A percentile compares a stretch with the other conserved stretches of the same genome.
Evolutionary conservation across 441 rosid genomes (phyloP).

Genomic region (Geranium incanum): DNA sequence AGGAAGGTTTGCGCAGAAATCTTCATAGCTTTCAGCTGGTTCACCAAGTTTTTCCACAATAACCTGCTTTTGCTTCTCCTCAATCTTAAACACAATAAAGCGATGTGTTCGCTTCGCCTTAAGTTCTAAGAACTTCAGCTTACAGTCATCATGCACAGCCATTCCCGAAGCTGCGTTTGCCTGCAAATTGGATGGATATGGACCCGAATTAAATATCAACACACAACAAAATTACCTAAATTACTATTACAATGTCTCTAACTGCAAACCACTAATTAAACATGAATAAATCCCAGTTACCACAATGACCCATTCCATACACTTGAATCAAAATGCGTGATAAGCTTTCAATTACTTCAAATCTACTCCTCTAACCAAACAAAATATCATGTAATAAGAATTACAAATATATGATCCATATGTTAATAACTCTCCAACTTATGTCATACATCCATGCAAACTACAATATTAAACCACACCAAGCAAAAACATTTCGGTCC

Average conservation of each 20-base stretch:
- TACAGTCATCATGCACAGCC: constrained; percentile 12
- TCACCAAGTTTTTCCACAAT: constrained; percentile 13
- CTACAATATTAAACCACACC: not conserved
- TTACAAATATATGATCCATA: not conserved
- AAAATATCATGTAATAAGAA: not conserved
- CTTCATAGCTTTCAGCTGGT: constrained; percentile 7
- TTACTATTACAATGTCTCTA: not conserved
- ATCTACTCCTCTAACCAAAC: not conserved
- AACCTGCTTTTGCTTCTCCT: constrained; percentile 13
- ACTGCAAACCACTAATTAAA: not conserved
- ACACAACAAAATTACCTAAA: not conserved
- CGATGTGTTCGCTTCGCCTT: constrained; percentile 11
- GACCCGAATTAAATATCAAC: not conserved
- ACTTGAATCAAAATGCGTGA: not conserved
- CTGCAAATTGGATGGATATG: constrained; percentile 1
- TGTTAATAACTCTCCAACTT: not conserved
- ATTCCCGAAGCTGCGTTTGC: constrained; percentile 10
- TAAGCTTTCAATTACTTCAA: not conserved
- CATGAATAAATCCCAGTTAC: not conserved
- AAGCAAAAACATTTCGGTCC: not conserved
- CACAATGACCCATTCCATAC: not conserved
- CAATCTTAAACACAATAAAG: constrained; percentile 12
- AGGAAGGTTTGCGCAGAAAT: constrained; percentile 12
- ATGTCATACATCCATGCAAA: not conserved
- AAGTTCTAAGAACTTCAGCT: constrained; percentile 9